A percentile compares a stretch with the other conserved stretches of the same genome.
phyloP scores from a whole-genome alignment of 257 asterid genomes.

The Salvia hispanica region DNA sequence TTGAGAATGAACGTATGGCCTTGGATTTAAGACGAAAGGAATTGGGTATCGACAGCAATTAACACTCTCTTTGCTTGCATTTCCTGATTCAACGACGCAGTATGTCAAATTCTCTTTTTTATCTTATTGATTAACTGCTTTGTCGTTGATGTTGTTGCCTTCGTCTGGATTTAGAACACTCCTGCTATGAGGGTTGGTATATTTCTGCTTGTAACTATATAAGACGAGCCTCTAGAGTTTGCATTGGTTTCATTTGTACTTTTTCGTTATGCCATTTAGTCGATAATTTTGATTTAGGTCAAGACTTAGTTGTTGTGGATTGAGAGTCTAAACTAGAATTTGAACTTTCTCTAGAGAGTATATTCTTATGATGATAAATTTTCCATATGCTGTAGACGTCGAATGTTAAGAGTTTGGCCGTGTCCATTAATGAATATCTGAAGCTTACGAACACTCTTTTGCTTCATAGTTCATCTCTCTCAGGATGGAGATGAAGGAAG shows the following conservation, averaged over 20 bases:
- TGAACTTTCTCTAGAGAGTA: no score
- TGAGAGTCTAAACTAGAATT: constrained; percentile 4
- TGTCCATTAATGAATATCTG: not conserved
- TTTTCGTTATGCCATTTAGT: constrained; percentile 12
- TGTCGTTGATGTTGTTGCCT: constrained; percentile 11
- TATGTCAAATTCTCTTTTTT: constrained; percentile 12
- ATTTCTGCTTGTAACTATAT: not conserved
- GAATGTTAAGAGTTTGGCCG: not conserved
- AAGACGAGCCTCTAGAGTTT: constrained; percentile 22
- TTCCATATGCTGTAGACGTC: not conserved
- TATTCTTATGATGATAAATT: not conserved
- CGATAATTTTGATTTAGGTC: constrained; percentile 7
- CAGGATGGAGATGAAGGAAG: no score
- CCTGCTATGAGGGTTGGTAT: not conserved
- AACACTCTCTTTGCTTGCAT: not conserved
- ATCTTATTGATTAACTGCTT: not conserved
- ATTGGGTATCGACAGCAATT: constrained; percentile 37
- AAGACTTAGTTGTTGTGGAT: constrained; percentile 20
- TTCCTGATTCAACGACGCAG: not conserved
- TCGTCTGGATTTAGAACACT: constrained; percentile 14
- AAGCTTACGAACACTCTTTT: not conserved
- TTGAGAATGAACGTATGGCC: constrained; percentile 55
- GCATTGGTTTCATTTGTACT: not conserved
- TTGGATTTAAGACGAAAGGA: constrained; percentile 54
- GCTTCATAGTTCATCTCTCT: not conserved